Evolutionary conservation across 148 eudicot species (phyloP), one percentile per base, ranked within the genome.

Genomic region (Heliamphora exappendiculata): DNA sequence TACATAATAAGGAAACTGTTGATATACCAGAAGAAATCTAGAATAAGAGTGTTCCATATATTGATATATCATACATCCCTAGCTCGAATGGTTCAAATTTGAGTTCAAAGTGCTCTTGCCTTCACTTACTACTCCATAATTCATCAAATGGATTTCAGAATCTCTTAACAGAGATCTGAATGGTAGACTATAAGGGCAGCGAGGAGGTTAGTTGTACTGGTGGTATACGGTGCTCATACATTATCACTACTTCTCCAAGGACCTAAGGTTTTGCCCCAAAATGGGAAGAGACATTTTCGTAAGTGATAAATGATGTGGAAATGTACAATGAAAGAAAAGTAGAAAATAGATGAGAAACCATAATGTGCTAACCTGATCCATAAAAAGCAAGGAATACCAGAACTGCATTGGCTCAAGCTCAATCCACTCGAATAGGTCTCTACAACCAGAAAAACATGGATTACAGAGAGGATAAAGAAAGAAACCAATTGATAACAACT

Each of bases 401-500:
- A 89, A 93, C 84, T 95, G 94, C 71, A 81, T 70, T 33, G 94
- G 94, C 75, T 95, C 98, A 77, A 95, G 88, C 87, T 92, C 97
- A 82, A 95, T 88, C 97, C 96, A 95, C 82, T 95, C 97, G 72
- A 95, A 95, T 67, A 95, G 85, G 72, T 95, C 97, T 84, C 98
- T 95, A 76, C 24, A 41, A 60, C 41, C 1, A 57, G 26, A 75
- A 70, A 65, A 75, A 59, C 36, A 31, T 42, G 67, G 55, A 76
- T 9, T 73, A 60, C 49, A 77, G 57, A 66, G 33, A 70, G 9
- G 74, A 51, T 6, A 62, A 62, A 74, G 37, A 39, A 16, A 29
- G 17, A 31, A 66, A 4, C n/a, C 12, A 36, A 44, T 34, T 5
- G 59, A 50, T 26, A 54, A 65, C 34, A 78, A 62, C 67, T 78